Evolutionary conservation across 371 early-diverging fungal genomes (phyloP), one percentile per base, ranked within the genome.

Genomic region (Mortierella sp.): DNA sequence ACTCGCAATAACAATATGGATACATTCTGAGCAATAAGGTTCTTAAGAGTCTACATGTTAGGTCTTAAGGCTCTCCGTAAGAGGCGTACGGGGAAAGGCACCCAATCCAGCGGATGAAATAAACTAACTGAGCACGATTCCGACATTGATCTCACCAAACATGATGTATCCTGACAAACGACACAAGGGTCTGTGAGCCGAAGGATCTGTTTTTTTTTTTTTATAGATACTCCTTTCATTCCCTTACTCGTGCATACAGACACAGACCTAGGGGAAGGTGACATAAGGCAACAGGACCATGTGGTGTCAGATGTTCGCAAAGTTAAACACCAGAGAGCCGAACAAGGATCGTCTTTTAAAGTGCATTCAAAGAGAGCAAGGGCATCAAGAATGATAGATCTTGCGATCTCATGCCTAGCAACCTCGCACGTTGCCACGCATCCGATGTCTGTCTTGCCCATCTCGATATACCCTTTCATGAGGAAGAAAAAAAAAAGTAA

Each of bases 281-380:
- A 50, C 50, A 50, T 50, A 50, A 50, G 50, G 50, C 16, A 50
- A n/a, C n/a, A 50, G 50, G 50, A 50, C 50, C 50, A 50, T 50
- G 50, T 50, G 50, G 22, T 55, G 55, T 55, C 55, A 55, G 55
- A 28, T 55, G 55, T 28, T 28, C 28, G 55, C 55, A 55, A 3
- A 32, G 55, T 9, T 28, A 28, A 55, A 28, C 55, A 52, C 52
- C 52, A 28, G 22, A 52, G 52, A 52, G 52, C 52, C 52, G 32
- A 55, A 28, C 16, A 55, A 55, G 52, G 55, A 55, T 55, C 55
- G 55, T 28, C 9, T 32, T 28, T 24, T 8, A 55, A 55, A 55
- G n/a, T 50, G 50, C 50, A 50, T 16, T 16, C n/a, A 16, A n/a
- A 50, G 50, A 50, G 50, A 50, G 50, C 50, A 50, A 50, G n/a